Evolutionary conservation across 2,329 filamentous ascomycete genomes (phyloP), one percentile per base, ranked within the genome.

Genomic region (Claviceps pazoutovae): DNA sequence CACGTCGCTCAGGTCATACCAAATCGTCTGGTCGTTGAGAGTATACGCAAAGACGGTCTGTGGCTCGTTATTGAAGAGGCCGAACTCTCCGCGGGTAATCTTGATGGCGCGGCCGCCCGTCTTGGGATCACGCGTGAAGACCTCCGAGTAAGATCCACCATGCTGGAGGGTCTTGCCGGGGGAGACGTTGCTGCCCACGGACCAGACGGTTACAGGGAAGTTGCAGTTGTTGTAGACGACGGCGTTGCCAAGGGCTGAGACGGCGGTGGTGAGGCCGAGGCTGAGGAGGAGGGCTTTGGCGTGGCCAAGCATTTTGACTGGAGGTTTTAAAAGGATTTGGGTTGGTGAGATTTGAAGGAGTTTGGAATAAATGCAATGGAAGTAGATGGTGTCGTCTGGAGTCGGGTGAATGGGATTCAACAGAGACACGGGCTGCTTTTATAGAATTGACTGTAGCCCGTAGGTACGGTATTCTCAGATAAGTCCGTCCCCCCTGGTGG

Each of bases 31-130:
- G 50, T 57, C 58, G 48, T 67, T 63, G 36, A 71, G 63, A 59
- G 56, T 69, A 58, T 68, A 70, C 38, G 68, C 68, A 46, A 66
- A 70, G 55, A 64, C 62, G 56, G 64, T 66, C 64, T 71, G 66
- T 23, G 69, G 60, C n/a, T 63, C 62, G 54, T 66, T 67, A 2
- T 61, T 66, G 62, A 60, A 70, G 43, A 71, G 61, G 41, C 68
- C 68, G 55, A 70, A 61, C 26, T 59, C 49, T 1, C 57, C 52
- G 21, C 52, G 46, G 7, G 68, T 68, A 49, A 71, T 58, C 58
- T 71, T 71, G 55, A 71, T 58, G 30, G 67, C 60, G 53, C 60
- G 63, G 45, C 69, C 69, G 50, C 69, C 69, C 4, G 66, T 67
- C 30, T 57, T 51, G 44, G 66, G 60, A 61, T 71, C 69, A 39